These are phyloP conservation scores for Hammondia hammondi DNA, from an alignment of 169 alveolate genomes.

Conservation along the genomic window DNA sequence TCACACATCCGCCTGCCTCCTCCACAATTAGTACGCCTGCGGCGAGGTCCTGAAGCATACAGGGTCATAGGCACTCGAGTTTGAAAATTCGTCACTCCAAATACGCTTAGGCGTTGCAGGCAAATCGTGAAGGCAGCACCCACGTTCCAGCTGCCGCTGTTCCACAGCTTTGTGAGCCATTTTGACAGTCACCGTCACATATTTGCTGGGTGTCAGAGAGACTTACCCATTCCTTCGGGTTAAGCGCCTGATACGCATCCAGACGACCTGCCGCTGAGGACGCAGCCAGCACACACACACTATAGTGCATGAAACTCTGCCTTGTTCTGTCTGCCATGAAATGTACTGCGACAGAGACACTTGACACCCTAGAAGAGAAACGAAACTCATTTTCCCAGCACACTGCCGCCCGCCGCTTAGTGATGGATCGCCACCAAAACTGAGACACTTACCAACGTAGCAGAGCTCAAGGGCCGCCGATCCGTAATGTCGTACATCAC, in stretches of 20 bases:
- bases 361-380: neutral
- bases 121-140: neutral
- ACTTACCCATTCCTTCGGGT: slow-evolving; percentile 61
- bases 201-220: neutral
- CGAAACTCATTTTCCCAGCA: neutral
- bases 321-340: slow-evolving; percentile 10
- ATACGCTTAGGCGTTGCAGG: neutral
- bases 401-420: neutral
- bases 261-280: slow-evolving; percentile 57
- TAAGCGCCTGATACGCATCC: slow-evolving; percentile 27
- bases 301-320: slow-evolving; percentile 18
- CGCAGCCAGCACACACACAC: neutral
- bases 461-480: slow-evolving; percentile 55
- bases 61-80: too few relatives aligned
- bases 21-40: slow-evolving; percentile 9
- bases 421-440: neutral
- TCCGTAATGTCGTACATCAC: slow-evolving; percentile 52
- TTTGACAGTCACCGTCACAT: too few relatives aligned
- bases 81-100: too few relatives aligned
- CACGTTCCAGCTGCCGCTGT: neutral
- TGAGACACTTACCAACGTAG: slow-evolving; percentile 38
- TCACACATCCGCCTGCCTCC: slow-evolving; percentile 42
- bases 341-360: too few relatives aligned
- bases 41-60: slow-evolving; percentile 12
- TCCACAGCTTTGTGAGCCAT: neutral